Percentiles rank a stretch among this genome's conserved stretches.
Conservation (phyloP, 2,329 filamentous ascomycete genomes). For the Ophioceras dolichostomum region DNA sequence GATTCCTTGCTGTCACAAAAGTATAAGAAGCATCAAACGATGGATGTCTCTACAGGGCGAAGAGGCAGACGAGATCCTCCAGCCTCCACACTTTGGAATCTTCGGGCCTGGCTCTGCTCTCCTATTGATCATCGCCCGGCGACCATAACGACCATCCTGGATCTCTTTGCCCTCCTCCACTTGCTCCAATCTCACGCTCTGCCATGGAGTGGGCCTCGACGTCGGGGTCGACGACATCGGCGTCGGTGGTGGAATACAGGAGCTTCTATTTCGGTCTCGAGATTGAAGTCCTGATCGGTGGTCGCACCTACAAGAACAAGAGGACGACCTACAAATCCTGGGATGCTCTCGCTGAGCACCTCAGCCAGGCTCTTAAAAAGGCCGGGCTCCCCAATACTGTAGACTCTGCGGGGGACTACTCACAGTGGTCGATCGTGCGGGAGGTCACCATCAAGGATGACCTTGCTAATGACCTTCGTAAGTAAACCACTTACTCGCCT, state of each 20-base stretch:
- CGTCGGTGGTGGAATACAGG: too few relatives aligned
- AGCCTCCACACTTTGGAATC: too few relatives aligned
- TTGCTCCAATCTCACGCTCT: not conserved
- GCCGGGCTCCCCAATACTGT: constrained; percentile 21
- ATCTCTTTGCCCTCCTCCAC: not conserved
- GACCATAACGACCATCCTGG: not conserved
- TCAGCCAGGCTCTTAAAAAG: constrained; percentile 17
- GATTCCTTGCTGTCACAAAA: too few relatives aligned
- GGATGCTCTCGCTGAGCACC: constrained; percentile 20
- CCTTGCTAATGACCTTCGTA: constrained; percentile 19
- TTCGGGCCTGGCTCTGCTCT: not conserved
- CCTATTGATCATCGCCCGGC: not conserved
- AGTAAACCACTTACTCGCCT: not conserved
- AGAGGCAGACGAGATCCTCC: too few relatives aligned
- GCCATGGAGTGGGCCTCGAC: too few relatives aligned
- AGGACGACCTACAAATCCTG: constrained; percentile 17
- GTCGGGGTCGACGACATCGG: too few relatives aligned
- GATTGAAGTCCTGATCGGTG: constrained; percentile 22
- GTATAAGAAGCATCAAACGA: too few relatives aligned
- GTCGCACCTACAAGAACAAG: too few relatives aligned
- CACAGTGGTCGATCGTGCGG: constrained; percentile 22
- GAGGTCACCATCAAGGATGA: constrained; percentile 22
- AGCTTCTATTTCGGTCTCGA: constrained; percentile 22
- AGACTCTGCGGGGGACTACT: constrained; percentile 17
- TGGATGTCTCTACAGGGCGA: too few relatives aligned